Evolutionary conservation across 306 rosid species (phyloP).

Genomic region (Oxytropis ochrocephala): DNA sequence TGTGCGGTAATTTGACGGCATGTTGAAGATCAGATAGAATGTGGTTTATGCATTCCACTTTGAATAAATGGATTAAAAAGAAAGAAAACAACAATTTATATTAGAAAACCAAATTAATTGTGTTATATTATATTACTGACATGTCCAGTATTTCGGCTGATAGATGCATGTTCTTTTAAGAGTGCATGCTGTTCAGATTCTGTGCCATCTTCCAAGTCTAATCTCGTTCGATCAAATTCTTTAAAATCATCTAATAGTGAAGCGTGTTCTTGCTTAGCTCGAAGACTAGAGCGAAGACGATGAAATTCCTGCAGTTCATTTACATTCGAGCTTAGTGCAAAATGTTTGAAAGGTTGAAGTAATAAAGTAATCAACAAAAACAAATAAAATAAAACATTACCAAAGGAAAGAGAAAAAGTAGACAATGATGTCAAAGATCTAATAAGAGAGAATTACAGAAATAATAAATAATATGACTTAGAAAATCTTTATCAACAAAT

Average conservation of each 20-base stretch:
- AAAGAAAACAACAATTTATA: not conserved
- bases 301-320: constrained; percentile 89
- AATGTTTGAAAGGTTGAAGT: not conserved
- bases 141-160: constrained; percentile 92
- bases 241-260: constrained; percentile 93
- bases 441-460: not conserved
- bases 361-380: not conserved
- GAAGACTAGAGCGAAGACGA: constrained; percentile 83
- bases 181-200: constrained; percentile 65
- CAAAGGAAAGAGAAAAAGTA: not conserved
- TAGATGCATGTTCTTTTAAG: constrained; percentile 71
- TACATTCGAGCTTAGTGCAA: constrained; percentile 22
- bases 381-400: not conserved
- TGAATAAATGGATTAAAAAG: not conserved
- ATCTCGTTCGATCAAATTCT: constrained; percentile 88
- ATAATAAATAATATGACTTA: not conserved
- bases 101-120: not conserved
- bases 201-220: constrained; percentile 78
- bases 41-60: not conserved
- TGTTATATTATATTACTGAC: constrained; percentile 31
- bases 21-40: not conserved
- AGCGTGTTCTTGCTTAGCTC: constrained; percentile 91
- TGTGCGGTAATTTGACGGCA: too few species aligned
- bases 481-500: not conserved
- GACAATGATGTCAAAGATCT: not conserved